Evolutionary conservation across 345 rosid species (phyloP), one percentile per base, ranked within the genome.

Genomic region (Salix caprea): DNA sequence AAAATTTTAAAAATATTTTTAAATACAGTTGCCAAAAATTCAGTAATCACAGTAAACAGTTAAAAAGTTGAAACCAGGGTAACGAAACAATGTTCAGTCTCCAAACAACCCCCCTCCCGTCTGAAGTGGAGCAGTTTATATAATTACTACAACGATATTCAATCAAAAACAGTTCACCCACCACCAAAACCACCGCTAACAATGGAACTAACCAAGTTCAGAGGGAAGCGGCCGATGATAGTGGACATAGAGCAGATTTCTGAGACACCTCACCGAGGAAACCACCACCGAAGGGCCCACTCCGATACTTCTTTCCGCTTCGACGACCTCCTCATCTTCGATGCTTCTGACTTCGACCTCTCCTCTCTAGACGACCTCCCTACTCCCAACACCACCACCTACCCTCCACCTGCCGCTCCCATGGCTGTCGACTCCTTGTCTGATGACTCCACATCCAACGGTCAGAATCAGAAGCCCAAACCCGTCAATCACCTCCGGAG

Each of bases 291-390:
- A 24, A 83, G 98, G 62, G 97, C 98, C 23, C 95, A 88, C 84
- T 94, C 98, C 69, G 98, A 94, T 76, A 91, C 91, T 72, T 78
- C 94, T 74, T 94, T 90, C 89, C 91, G 97, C 75, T 84, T 89
- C 82, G 97, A 94, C 82, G 97, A 94, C 87, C 86, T 92, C 67
- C 94, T 92, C 75, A 87, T 89, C 67, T 94, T 94, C 81, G 94
- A 94, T 80, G 85, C 94, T 48, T 89, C 92, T 69, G 98, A 92
- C 86, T 83, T 90, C 42, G 97, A 92, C 86, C 89, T 92, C 72
- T 85, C 98, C 69, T 74, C 91, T 56, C 89, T 92, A 37, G 94
- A 92, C 42, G 94, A 92, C 87, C 88, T 91, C 81, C 87, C 87
- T 65, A 75, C 89, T 69, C 34, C 76, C 84, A 70, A 73, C 90